Evolutionary conservation across 768 basidiomycete species (phyloP).

Genomic region (Pleurotus giganteus): DNA sequence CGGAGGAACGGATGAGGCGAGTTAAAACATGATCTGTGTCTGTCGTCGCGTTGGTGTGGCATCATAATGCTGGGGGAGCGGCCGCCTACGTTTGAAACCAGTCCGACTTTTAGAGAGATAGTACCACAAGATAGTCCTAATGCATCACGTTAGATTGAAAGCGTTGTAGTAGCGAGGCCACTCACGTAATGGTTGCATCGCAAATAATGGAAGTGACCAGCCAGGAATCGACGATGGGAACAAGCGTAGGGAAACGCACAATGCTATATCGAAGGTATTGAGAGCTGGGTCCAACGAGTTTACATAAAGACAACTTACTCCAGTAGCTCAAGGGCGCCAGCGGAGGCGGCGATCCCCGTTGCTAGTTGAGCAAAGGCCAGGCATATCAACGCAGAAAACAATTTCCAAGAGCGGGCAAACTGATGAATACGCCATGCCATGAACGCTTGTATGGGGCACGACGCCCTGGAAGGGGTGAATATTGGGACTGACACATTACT

Average conservation of each 20-base stretch:
- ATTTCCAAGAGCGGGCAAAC: constrained; percentile 19
- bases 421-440: constrained; percentile 27
- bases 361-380: constrained; percentile 21
- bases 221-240: constrained; percentile 29
- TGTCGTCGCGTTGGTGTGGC: constrained; percentile 3
- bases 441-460: constrained; percentile 29
- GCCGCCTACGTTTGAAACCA: constrained; percentile 20
- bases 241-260: constrained; percentile 19
- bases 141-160: neutral
- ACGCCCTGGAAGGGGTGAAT: constrained; percentile 20
- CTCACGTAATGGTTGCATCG: constrained; percentile 28
- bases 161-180: neutral
- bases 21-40: constrained; percentile 28
- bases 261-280: constrained; percentile 20
- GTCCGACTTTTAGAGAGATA: constrained; percentile 23
- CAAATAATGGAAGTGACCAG: constrained; percentile 22
- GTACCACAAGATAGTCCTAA: constrained; percentile 22
- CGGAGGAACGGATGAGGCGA: constrained; percentile 23
- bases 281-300: neutral
- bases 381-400: constrained; percentile 17
- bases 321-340: constrained; percentile 19
- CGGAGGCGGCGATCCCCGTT: constrained; percentile 21
- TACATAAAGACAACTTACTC: constrained; percentile 14
- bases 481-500: neutral
- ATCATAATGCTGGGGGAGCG: neutral